Evolutionary conservation across 2,329 filamentous ascomycete species (phyloP).

Genomic region (Ophiostoma himal-ulmi): DNA sequence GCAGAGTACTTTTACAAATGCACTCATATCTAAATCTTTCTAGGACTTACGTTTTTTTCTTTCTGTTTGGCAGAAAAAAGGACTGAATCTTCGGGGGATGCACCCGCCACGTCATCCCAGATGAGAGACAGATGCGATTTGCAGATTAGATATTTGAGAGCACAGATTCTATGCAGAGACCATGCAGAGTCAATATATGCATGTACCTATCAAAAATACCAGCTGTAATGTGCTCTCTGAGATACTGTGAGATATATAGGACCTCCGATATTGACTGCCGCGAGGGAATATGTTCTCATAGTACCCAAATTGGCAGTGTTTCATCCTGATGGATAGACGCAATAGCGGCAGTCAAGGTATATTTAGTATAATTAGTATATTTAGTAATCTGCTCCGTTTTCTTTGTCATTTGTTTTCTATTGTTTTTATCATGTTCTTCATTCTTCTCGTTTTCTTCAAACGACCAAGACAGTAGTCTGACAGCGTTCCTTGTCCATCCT

Average conservation of each 20-base stretch:
- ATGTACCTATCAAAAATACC: neutral
- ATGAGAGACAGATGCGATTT: slow-evolving; percentile 1
- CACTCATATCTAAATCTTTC: neutral
- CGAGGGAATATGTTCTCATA: neutral
- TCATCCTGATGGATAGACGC: neutral
- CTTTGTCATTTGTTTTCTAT: neutral
- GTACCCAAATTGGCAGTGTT: slow-evolving; percentile 9
- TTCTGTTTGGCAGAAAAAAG: neutral
- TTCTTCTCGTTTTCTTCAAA: neutral
- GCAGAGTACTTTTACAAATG: neutral
- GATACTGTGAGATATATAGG: too few relatives aligned
- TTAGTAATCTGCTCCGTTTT: neutral
- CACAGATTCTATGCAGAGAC: neutral
- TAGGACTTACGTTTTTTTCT: neutral
- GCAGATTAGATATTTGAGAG: neutral
- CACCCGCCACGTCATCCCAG: neutral
- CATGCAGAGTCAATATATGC: slow-evolving; percentile 9
- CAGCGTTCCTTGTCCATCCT: neutral
- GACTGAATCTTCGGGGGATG: neutral
- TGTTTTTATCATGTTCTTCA: neutral
- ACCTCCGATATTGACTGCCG: neutral
- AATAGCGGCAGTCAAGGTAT: slow-evolving; percentile 9
- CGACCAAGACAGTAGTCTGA: neutral
- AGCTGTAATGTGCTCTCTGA: too few relatives aligned
- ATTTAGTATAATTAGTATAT: neutral